These are phyloP conservation scores for Carex littledalei DNA, from an alignment of 176 grass and related monocot species.

Conservation along the genomic window DNA sequence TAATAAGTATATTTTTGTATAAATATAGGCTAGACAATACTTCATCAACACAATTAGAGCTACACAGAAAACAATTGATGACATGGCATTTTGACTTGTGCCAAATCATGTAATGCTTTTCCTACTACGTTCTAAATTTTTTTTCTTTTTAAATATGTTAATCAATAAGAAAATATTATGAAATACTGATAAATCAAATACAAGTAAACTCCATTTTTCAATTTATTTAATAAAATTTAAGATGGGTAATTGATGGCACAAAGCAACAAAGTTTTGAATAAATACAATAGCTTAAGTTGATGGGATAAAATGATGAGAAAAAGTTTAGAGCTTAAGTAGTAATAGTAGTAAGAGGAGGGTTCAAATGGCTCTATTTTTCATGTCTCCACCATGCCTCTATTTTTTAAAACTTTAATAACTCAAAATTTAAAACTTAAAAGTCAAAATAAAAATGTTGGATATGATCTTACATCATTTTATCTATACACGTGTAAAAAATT, in stretches of 20 bases:
- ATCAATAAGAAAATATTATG: neutral
- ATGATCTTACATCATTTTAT: too few species aligned
- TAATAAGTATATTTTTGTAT: conserved; percentile 19
- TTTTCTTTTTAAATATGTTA: neutral
- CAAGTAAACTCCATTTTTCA: too few species aligned
- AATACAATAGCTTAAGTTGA: neutral
- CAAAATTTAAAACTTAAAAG: too few species aligned
- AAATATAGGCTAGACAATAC: conserved; percentile 25
- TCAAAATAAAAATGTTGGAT: too few species aligned
- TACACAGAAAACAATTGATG: neutral
- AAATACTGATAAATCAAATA: neutral
- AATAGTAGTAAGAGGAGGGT: too few species aligned
- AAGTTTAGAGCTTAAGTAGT: neutral
- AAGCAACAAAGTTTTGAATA: neutral
- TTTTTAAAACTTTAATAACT: too few species aligned
- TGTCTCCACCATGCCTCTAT: too few species aligned
- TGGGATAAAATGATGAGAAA: neutral
- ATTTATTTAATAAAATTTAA: neutral
- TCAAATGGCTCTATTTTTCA: too few species aligned
- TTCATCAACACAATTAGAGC: neutral
- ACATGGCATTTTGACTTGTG: neutral
- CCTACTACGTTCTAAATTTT: neutral
- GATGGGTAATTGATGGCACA: neutral
- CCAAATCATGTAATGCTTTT: neutral
- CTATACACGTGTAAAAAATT: too few species aligned